Base-by-base conservation (phyloP, 176 grass and related monocot genomes). In the Carex parvula region DNA sequence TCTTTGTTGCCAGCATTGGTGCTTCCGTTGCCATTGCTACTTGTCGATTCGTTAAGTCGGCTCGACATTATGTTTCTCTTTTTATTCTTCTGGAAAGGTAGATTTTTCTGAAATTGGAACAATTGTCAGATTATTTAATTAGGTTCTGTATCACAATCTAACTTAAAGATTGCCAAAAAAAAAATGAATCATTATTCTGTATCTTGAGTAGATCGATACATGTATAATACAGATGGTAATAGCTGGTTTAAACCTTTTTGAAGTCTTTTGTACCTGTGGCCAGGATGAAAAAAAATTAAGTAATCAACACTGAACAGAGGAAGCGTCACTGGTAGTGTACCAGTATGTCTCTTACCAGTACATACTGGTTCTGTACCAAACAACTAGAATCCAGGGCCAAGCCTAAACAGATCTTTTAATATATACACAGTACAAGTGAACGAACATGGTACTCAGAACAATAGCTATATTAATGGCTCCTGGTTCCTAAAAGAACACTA, bases 21-120 rank as follows among this genome's bases (percentile, higher is more conserved):
- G 67, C 42, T 86, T 6, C 79, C 70, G 3, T 74, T n/a, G 50
- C 59, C 76, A 48, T 74, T 80, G 52, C 81, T 82, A 46, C 81
- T 79, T n/a, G 79, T 41, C 46, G 90, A 90, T 85, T 92, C 86
- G 6, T 81, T 42, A 64, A 69, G 46, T 65, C 84, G 85, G 77
- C 30, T 84, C 39, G 64, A 86, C 92, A 94, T 92, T 66, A 26
- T 84, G 35, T 65, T 30, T 39, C 17, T 26, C 16, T 71, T 71
- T 21, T 11, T 44, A n/a, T 44, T 44, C 16, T 71, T 42, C 17
- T 44, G 18, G 37, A 71, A 33, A 17, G 30, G 29, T 32, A 15
- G 13, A 6, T 26, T 29, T 33, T 35, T 73, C 70, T 48, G 70
- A 73, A 73, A 22, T 73, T 50, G 20, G 22, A 73, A 24, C 3